Percentiles rank a stretch among this genome's conserved stretches.
Conservation (phyloP, 352 stramenopile genomes). For the Phytophthora ramorum region DNA sequence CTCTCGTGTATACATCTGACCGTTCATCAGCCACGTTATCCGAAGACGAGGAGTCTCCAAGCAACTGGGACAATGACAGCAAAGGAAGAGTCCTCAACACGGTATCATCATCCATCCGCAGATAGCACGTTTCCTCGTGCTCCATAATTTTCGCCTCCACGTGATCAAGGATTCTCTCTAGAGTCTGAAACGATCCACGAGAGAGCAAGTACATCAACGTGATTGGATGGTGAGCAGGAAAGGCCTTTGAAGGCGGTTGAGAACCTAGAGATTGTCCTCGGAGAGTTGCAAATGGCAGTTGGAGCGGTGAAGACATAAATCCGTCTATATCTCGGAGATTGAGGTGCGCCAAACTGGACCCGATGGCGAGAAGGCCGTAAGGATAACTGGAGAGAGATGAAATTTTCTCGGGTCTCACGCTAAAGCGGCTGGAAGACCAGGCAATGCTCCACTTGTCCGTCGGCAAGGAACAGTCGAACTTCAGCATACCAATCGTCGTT, state of each 20-base stretch:
- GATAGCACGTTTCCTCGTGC: conserved; percentile 81
- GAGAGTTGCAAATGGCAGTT: conserved; percentile 14
- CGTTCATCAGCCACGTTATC: conserved; percentile 47
- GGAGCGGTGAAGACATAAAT: conserved; percentile 19
- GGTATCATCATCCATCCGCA: conserved; percentile 72
- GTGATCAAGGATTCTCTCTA: conserved; percentile 63
- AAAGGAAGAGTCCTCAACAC: conserved; percentile 58
- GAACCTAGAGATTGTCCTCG: conserved; percentile 10
- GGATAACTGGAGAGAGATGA: conserved; percentile 64
- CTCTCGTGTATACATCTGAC: conserved; percentile 49
- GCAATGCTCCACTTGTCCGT: conserved; percentile 62
- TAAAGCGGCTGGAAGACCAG: conserved; percentile 73
- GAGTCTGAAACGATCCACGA: conserved; percentile 66
- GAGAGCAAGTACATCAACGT: conserved; percentile 76
- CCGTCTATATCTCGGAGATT: conserved; percentile 64
- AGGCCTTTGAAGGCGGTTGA: conserved; percentile 22
- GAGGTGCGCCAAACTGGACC: conserved; percentile 58
- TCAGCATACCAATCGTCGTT: conserved; percentile 69
- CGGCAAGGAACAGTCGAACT: conserved; percentile 46
- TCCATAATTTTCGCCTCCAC: conserved; percentile 63
- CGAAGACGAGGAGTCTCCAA: conserved; percentile 32
- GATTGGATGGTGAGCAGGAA: conserved; percentile 64
- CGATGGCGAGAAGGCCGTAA: conserved; percentile 53
- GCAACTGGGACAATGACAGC: conserved; percentile 55
- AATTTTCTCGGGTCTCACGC: conserved; percentile 53